These are phyloP conservation scores for Fraxinus latifolia DNA, from an alignment of 305 asterid genomes.

Conservation along the genomic window DNA sequence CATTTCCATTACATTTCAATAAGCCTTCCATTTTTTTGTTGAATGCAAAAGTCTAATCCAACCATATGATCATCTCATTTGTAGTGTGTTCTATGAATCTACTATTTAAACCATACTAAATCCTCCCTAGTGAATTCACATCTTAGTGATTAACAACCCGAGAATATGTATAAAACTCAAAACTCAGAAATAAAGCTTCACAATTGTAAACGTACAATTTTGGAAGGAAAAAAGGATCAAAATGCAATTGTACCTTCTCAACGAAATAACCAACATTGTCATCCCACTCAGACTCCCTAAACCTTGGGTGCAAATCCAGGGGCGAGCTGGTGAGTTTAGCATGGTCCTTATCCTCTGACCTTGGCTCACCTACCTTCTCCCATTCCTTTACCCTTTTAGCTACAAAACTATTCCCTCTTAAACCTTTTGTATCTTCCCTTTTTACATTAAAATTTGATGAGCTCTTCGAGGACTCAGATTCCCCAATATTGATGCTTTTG, in stretches of 20 bases:
- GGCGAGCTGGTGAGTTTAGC: slow-evolving; percentile 29
- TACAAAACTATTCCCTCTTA: slow-evolving; percentile 41
- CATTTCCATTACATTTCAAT: not conserved
- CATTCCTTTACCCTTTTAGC: slow-evolving; percentile 40
- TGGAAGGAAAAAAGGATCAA: slow-evolving; percentile 16
- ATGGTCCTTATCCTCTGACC: slow-evolving; percentile 28
- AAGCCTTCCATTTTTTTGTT: not conserved
- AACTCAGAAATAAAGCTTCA: slow-evolving; percentile 10
- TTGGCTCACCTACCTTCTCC: slow-evolving; percentile 27
- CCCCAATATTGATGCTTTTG: slow-evolving; percentile 25
- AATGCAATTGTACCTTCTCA: slow-evolving; percentile 46
- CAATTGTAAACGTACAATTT: slow-evolving; percentile 6
- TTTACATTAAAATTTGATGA: slow-evolving; percentile 18
- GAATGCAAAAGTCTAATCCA: slow-evolving; percentile 14
- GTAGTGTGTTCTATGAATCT: not conserved
- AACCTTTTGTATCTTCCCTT: slow-evolving; percentile 29
- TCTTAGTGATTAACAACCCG: not conserved
- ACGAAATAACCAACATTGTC: slow-evolving; percentile 52
- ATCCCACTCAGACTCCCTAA: slow-evolving; percentile 41
- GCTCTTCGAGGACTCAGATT: slow-evolving; percentile 20
- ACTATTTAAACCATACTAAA: not conserved
- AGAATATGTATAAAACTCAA: not conserved
- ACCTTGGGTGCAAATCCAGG: slow-evolving; percentile 28
- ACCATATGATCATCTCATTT: not conserved
- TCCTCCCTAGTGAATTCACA: not conserved